Base-by-base conservation (phyloP, 2,329 filamentous ascomycete species). In the Exophiala sideris region DNA sequence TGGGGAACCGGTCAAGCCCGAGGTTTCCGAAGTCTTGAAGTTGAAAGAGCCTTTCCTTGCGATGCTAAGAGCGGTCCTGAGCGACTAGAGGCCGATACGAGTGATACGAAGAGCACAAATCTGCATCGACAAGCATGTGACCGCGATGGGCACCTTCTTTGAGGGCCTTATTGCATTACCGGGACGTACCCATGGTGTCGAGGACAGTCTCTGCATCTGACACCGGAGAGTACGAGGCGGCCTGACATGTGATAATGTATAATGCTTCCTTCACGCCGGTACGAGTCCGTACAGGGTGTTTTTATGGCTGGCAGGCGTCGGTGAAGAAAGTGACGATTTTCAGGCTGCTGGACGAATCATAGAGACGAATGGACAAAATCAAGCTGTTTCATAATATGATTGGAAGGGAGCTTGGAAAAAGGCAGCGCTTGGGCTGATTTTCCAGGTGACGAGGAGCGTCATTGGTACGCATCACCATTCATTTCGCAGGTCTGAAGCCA, bases 1-100 rank as follows among this genome's bases (percentile, higher is more conserved):
- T 1, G 91, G 91, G 32, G 90, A 96, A 74, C 91, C 91, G 1
- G 76, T 79, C 48, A 96, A 96, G 74, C 91, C 91, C 3, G 72
- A 77, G 1, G 82, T 96, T n/a, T 76, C 72, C 20, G 91, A 96
- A 75, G 81, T 96, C 48, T 78, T 88, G 66, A 91, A 91, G 69
- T 72, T 96, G 66, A 83, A 83, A 63, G 87, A 89, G 3, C 85
- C 86, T 58, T 96, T 96, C 70, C 71, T 92, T 68, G 76, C 81
- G 47, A 94, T 95, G 88, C 72, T 96, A 66, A 82, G 91, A 63
- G 80, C 84, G 65, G 89, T 95, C 38, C 76, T 96, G 66, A 89
- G 90, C 21, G 82, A 88, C 65, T 92, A 80, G 66, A 11, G 16
- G 14, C 7, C 16, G 9, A 11, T 3, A 36, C 12, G 29, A 16